These are phyloP conservation scores for Aegilops tauschii DNA, from an alignment of 176 grass and related monocot genomes.

Conservation along the genomic window DNA sequence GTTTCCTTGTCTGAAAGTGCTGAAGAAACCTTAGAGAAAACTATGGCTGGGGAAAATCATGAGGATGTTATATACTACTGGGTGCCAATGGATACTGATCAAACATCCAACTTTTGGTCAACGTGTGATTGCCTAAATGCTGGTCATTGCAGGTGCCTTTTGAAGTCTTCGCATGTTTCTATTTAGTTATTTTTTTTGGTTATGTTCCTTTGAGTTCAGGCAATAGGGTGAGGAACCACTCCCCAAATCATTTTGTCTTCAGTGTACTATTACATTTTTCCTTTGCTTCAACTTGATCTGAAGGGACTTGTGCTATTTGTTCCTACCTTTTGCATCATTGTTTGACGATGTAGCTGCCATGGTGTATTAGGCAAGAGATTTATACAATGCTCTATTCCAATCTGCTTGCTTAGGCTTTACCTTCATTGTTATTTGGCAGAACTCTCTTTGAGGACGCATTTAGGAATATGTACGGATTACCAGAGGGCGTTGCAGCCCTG, in stretches of 20 bases:
- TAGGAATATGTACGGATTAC: slow-evolving; percentile 85
- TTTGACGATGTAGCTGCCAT: slow-evolving; percentile 10
- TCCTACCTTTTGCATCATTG: neutral
- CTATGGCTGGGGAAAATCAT: slow-evolving; percentile 46
- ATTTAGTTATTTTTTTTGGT: slow-evolving; percentile 1
- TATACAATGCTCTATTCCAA: slow-evolving; percentile 18
- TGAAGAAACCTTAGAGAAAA: slow-evolving; percentile 70
- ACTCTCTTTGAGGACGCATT: slow-evolving; percentile 75
- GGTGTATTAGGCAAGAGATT: neutral
- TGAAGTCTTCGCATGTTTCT: neutral
- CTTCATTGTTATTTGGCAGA: slow-evolving; percentile 45
- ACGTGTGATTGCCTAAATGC: slow-evolving; percentile 79
- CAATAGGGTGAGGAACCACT: neutral
- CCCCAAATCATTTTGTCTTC: neutral
- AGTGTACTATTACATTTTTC: neutral
- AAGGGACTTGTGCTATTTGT: neutral
- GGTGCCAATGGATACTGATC: slow-evolving; percentile 49
- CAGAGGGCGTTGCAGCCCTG: slow-evolving; percentile 48
- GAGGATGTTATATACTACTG: slow-evolving; percentile 91
- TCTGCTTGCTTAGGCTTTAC: slow-evolving; percentile 22
- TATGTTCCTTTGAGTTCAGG: neutral
- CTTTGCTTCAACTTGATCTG: neutral
- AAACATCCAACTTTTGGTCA: slow-evolving; percentile 77
- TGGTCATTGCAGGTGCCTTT: slow-evolving; percentile 80
- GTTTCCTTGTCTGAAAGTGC: slow-evolving; percentile 83